Evolutionary conservation across 768 basidiomycete genomes (phyloP), one percentile per base, ranked within the genome.

Genomic region (Podaxis carcinomalis): DNA sequence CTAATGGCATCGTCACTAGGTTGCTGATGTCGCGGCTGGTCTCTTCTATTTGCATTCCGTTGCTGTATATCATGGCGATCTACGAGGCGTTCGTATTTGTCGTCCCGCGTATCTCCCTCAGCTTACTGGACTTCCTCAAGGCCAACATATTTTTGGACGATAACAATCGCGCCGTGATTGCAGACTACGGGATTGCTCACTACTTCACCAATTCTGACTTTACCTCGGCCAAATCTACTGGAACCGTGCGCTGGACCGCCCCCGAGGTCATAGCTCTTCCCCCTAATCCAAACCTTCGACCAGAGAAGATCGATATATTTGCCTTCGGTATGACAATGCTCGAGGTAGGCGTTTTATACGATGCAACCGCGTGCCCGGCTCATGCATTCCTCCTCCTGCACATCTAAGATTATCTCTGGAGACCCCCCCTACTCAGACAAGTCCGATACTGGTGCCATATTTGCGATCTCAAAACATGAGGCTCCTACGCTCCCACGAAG

Each of bases 181-280:
- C 67, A 21, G 74, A 76, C 57, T 71, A 66, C 51, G 68, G 66
- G 7, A 67, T 75, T 13, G 66, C 64, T 2, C 65, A 65, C 19
- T 67, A 71, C 13, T 64, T 72, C 23, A 51, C 66, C 6, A 25
- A 57, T 4, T 56, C 64, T 13, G 65, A 70, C 13, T 69, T 68
- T 49, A 70, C 70, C 10, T 67, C 67, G 1, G 57, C 62, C 9
- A 67, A 68, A 27, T 67, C 68, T 3, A 68, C 68, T 1, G 70
- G 70, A 0, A 64, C 65, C 13, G 63, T 66, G 10, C 50, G 74
- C 32, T 75, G 74, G 74, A 70, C 64, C 36, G 72, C 74, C 1
- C 74, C 74, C 0, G 74, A 75, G 62, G 57, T 74, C 6, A 67
- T 73, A 57, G 62, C 63, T 32, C 64, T 68, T n/a, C 53, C 66